A percentile compares a stretch with the other conserved stretches of the same genome.
phyloP scores from a whole-genome alignment of 805 yeast species.

The Hanseniaspora valbyensis region DNA sequence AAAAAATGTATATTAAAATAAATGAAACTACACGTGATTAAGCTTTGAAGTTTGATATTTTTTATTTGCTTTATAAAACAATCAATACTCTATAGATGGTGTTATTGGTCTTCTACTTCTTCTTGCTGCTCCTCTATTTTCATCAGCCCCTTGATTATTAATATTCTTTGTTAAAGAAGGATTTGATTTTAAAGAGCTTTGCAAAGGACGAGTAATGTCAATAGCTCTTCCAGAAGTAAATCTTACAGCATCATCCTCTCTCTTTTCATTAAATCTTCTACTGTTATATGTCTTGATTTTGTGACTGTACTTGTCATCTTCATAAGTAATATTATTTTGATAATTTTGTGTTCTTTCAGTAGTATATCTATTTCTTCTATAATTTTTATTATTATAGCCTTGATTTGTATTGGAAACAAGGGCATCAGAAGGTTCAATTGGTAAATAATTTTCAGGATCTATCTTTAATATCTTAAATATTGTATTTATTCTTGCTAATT shows the following conservation, averaged over 20 bases:
- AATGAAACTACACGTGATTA: neutral
- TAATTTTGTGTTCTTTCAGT: neutral
- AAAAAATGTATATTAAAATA: too few species aligned
- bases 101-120: neutral
- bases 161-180: too few species aligned
- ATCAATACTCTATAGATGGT: slow-evolving; percentile 7
- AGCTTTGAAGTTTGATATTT: too few species aligned
- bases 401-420: neutral
- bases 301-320: neutral
- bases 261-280: slow-evolving; percentile 1
- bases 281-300: neutral
- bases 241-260: neutral
- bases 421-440: neutral
- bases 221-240: neutral
- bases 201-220: too few species aligned
- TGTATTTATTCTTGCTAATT: slow-evolving; percentile 33
- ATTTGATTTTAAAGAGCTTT: too few species aligned
- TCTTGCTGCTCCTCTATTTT: too few species aligned
- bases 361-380: neutral
- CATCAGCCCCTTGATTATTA: too few species aligned
- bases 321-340: neutral
- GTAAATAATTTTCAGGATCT: slow-evolving; percentile 5
- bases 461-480: slow-evolving; percentile 21
- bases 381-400: neutral
- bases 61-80: too few species aligned